phyloP scores from a whole-genome alignment of 768 basidiomycete genomes.

The Suillus clintonianus region DNA sequence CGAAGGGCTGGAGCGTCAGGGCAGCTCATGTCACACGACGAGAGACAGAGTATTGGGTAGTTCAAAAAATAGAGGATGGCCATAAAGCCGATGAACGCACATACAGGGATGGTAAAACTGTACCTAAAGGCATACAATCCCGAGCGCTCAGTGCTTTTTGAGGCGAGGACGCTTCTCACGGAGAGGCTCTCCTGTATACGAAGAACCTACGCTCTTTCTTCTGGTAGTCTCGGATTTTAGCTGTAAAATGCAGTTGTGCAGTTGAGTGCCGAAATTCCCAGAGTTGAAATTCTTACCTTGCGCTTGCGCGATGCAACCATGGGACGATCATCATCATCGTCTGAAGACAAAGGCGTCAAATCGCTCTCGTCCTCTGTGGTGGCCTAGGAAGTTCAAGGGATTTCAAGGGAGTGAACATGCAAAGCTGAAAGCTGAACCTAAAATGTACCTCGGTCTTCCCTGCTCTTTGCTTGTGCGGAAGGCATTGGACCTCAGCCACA shows the following conservation, averaged over 20 bases:
- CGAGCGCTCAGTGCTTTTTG: neutral
- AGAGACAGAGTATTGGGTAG: neutral
- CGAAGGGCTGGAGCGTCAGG: neutral
- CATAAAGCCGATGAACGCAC: neutral
- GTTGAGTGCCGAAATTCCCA: neutral
- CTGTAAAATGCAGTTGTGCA: neutral
- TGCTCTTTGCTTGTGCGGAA: slow-evolving; percentile 15
- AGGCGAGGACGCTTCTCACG: neutral
- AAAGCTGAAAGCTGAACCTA: neutral
- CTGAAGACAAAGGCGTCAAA: neutral
- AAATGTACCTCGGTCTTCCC: slow-evolving; percentile 3
- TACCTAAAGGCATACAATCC: neutral
- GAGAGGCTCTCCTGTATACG: neutral
- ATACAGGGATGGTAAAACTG: neutral
- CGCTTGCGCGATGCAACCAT: neutral
- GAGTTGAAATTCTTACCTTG: neutral
- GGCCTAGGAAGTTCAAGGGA: neutral
- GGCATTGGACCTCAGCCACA: slow-evolving; percentile 60
- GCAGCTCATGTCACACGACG: neutral
- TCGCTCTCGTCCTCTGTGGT: slow-evolving; percentile 4
- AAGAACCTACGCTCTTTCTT: neutral
- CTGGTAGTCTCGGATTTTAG: neutral
- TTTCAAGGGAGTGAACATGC: neutral
- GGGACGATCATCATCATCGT: neutral
- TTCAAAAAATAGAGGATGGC: neutral